Conservation (phyloP, 495 filamentous ascomycete species). For the Penicillium malachiteum region DNA sequence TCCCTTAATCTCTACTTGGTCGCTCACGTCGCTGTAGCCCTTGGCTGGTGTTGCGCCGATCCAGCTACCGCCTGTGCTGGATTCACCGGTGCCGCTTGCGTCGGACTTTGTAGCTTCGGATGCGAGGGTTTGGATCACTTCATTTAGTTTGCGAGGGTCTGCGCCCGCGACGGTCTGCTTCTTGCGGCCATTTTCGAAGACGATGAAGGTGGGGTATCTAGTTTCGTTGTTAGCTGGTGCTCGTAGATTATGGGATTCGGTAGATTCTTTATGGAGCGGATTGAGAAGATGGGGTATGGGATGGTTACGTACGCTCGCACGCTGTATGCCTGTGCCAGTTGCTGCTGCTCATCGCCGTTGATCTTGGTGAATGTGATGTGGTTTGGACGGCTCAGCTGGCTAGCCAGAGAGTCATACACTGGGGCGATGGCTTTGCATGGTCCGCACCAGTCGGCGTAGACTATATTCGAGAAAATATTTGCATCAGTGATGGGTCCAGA, state of each 20-base stretch:
- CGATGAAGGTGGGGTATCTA: constrained; percentile 75
- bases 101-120: constrained; percentile 61
- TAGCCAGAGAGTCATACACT: constrained; percentile 74
- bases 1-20: constrained; percentile 72
- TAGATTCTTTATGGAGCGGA: too few relatives aligned
- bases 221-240: background rate
- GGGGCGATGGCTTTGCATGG: constrained; percentile 87
- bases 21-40: constrained; percentile 80
- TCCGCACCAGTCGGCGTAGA: constrained; percentile 84
- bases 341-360: constrained; percentile 73
- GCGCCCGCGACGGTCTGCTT: constrained; percentile 72
- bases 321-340: constrained; percentile 67
- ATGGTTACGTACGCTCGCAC: constrained; percentile 62
- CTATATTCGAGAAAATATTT: constrained; percentile 37
- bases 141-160: constrained; percentile 64
- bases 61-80: constrained; percentile 57
- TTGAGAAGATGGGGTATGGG: background rate
- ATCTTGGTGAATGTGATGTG: constrained; percentile 83
- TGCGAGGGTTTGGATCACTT: constrained; percentile 69
- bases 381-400: constrained; percentile 67
- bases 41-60: constrained; percentile 69
- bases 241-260: too few relatives aligned
- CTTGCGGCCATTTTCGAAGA: constrained; percentile 73
- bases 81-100: constrained; percentile 42
- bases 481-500: constrained; percentile 5